phyloP scores from a whole-genome alignment of 179 eudicot genomes.

The Pouteria campechiana region DNA sequence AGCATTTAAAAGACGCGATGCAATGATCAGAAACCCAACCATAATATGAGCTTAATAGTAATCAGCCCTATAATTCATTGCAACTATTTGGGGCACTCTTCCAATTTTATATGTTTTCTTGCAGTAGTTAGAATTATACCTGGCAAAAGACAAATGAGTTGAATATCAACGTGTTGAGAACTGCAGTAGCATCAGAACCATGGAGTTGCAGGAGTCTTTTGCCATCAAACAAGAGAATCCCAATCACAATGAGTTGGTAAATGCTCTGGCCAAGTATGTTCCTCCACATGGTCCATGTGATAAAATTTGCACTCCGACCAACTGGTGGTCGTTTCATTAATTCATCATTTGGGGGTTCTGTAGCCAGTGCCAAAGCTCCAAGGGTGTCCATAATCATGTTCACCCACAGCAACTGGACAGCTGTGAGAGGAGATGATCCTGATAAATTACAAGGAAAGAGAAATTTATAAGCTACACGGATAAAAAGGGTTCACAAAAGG shows the following conservation, averaged over 20 bases:
- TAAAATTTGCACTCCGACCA: constrained; percentile 47
- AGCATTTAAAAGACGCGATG: too few relatives aligned
- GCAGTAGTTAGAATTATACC: too few relatives aligned
- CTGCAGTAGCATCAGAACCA: constrained; percentile 49
- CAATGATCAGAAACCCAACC: too few relatives aligned
- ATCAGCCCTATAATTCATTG: too few relatives aligned
- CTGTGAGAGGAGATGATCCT: constrained; percentile 93
- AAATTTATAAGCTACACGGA: neutral
- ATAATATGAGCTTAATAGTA: too few relatives aligned
- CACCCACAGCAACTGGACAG: constrained; percentile 91
- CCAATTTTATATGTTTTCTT: too few relatives aligned
- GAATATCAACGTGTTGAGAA: constrained; percentile 75
- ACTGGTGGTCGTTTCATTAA: constrained; percentile 77
- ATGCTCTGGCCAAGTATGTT: constrained; percentile 83
- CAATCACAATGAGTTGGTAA: constrained; percentile 59
- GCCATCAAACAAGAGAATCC: constrained; percentile 59
- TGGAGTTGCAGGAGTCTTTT: constrained; percentile 35
- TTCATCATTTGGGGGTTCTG: constrained; percentile 78
- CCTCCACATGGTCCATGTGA: constrained; percentile 82
- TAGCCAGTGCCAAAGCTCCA: constrained; percentile 90
- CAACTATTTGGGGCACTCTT: too few relatives aligned
- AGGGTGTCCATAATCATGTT: constrained; percentile 98
- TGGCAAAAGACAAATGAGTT: constrained; percentile 91
- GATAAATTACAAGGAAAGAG: constrained; percentile 1
- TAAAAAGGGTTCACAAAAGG: neutral